Evolutionary conservation across 352 stramenopile species (phyloP), one percentile per base, ranked within the genome.

Genomic region (Pythium folliculosum): DNA sequence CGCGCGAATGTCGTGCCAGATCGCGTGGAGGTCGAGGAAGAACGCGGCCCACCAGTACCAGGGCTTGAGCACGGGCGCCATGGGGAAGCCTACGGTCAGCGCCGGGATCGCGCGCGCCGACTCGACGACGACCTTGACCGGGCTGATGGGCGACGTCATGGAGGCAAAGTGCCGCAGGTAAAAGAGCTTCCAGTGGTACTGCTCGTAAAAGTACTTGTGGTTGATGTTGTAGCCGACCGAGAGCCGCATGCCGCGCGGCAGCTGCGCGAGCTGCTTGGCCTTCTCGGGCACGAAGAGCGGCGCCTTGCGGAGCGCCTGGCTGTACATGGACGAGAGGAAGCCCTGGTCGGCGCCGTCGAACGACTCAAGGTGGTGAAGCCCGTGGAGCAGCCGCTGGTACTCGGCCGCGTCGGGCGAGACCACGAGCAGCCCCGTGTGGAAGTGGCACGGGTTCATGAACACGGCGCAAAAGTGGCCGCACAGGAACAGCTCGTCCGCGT

Each of bases 361-460:
- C 22, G 81, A 90, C 60, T 92, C 82, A 27, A 90, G 63, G 44
- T 81, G 65, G 5, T 77, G 75, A 25, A 96, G 71, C 2, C 72
- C 77, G n/a, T 78, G 71, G 0, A 95, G 72, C 25, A 96, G 71
- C 25, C 85, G 78, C 51, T 86, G 56, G 66, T 95, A 96, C 68
- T 94, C 86, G 9, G 65, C 51, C 8, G 74, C 62, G n/a, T 84
- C 79, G 1, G 89, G 89, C 9, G 89, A 92, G 27, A 96, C 86
- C 16, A 96, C 89, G 21, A 96, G 63, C 19, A 96, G 59, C 0
- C 89, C 89, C 40, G 89, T 96, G 72, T 96, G 89, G 74, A 96
- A 96, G 67, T 96, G 88, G 55, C 89, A 96, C 13, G 89, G 89
- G 73, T 96, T 96, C 89, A 95, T 95, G 53, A 95, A 96, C 58